Evolutionary conservation across 2,329 filamentous ascomycete genomes (phyloP), one percentile per base, ranked within the genome.

Genomic region (Microsporum canis): DNA sequence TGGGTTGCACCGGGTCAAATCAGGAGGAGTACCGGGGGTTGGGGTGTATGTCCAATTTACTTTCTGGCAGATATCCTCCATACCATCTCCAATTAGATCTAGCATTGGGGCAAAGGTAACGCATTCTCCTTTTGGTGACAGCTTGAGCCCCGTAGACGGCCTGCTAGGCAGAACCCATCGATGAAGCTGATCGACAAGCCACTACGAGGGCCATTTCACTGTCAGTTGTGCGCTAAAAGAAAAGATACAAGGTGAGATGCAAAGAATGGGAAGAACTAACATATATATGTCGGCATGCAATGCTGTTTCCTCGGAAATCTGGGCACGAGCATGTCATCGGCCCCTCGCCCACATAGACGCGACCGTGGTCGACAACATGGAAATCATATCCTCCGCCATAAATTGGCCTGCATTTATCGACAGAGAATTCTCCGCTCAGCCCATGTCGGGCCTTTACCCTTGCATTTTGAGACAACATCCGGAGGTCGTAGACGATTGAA

Each of bases 241-340:
- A n/a, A 60, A 63, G 64, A 63, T 38, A 49, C 10, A 5, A 57
- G 23, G 8, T 12, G n/a, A n/a, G 27, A 33, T 36, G 14, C 51
- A 53, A 33, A 49, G 17, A 17, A 17, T 10, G 29, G 43, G 34
- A 33, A 4, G 3, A 36, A 31, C 74, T 71, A 63, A 76, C 74
- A 65, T 74, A 76, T 45, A 76, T 74, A 66, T 76, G 74, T 55
- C 73, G 72, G 60, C 74, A 76, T 12, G 74, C 73, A 33, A 68
- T 65, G 3, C 69, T 65, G 17, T 63, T 67, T 56, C 65, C 63
- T 34, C 65, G 62, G 59, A 73, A 76, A 38, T 69, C 69, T n/a
- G 63, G 64, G 56, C 74, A 76, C 39, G 71, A 73, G 62, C 74
- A 76, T 53, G 68, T 70, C 57, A 68, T 67, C 12, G 68, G 62